These are phyloP conservation scores for Claviceps digitariae DNA, from an alignment of 2,329 filamentous ascomycete species.

Conservation along the genomic window DNA sequence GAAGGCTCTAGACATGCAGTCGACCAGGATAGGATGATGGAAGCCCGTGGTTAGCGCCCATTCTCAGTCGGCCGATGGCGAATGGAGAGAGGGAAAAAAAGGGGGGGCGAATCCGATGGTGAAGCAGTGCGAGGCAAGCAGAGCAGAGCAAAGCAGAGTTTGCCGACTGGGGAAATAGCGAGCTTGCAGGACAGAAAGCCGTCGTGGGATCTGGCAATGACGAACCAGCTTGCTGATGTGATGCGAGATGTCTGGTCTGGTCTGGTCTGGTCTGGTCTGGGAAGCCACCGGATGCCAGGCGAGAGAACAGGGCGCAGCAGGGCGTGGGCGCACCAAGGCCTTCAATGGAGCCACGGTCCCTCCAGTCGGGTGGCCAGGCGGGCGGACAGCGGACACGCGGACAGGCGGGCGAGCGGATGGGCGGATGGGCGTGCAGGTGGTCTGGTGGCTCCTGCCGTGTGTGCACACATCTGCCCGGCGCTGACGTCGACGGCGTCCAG, in stretches of 20 bases:
- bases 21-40: slow-evolving; percentile 10
- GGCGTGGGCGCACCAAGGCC: background rate
- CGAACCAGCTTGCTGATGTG: too few relatives aligned
- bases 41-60: slow-evolving; percentile 17
- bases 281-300: background rate
- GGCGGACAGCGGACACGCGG: background rate
- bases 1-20: slow-evolving; percentile 15
- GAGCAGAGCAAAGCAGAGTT: background rate
- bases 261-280: too few relatives aligned
- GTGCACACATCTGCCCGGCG: background rate
- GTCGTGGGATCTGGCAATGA: background rate
- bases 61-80: slow-evolving; percentile 15
- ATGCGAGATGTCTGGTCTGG: background rate
- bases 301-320: background rate
- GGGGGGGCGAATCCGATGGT: background rate
- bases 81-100: background rate
- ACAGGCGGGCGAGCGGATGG: background rate
- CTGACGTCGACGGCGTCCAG: background rate
- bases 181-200: background rate
- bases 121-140: background rate
- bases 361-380: background rate
- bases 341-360: background rate
- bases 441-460: background rate
- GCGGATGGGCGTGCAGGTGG: background rate
- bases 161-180: background rate